Evolutionary conservation across 257 asterid genomes (phyloP), one percentile per base, ranked within the genome.

Genomic region (Mitragyna speciosa): DNA sequence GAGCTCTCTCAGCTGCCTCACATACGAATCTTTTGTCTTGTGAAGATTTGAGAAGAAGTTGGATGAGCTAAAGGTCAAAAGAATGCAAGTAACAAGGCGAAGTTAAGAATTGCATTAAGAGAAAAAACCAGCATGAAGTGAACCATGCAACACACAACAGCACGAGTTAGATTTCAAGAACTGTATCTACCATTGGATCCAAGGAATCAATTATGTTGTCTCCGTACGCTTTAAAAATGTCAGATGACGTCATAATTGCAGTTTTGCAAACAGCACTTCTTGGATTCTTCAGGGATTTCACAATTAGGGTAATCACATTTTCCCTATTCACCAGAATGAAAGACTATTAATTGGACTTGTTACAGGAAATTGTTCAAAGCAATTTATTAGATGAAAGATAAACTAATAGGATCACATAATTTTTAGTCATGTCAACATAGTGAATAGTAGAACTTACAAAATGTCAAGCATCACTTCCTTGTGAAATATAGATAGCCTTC

Each of bases 1-100:
- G 81, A 84, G 97, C 94, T 79, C 87, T 86, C 84, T 88, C 97
- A 70, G 97, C 98, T 79, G 97, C 98, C 84, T 94, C 97, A 15
- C 98, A 91, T 33, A 94, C 98, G 75, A 94, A 94, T 85, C 87
- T 89, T 87, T 94, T 94, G 90, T 94, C 98, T 94, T 94, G 98
- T 76, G 98, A 92, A 81, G 98, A 87, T 78, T 92, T 94, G 82
- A 94, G 96, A 76, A 94, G 97, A 80, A 94, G 97, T 85, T 89
- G 96, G 49, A 91, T 90, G 41, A 94, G 97, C 98, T 94, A 79
- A 63, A 70, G 65, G 76, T 79, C 70, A 79, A 75, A n/a, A 70
- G 28, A 59, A 65, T n/a, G 75, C 39, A 76, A 82, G 82, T 70
- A 76, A 65, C 59, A 59, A 73, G 26, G 28, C 17, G 30, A 78